phyloP scores from a whole-genome alignment of 2,329 filamentous ascomycete species.

The Decorospora gaudefroyi region DNA sequence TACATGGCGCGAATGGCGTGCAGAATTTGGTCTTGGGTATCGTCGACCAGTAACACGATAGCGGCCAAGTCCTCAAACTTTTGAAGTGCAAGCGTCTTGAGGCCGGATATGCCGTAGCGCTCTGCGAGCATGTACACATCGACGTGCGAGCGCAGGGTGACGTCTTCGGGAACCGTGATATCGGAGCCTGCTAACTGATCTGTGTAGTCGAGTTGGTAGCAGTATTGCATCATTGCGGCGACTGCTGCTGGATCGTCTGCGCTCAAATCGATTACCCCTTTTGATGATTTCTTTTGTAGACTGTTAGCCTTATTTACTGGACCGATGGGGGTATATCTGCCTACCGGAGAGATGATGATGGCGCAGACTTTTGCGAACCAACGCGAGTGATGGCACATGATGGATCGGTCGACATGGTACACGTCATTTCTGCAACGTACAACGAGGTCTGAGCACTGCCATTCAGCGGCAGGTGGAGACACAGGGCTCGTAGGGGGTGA shows the following conservation, averaged over 20 bases:
- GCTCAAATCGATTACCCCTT: slow-evolving; percentile 37
- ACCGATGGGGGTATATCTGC: neutral
- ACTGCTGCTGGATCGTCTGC: slow-evolving; percentile 39
- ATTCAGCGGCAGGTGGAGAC: slow-evolving; percentile 12
- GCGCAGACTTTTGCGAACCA: slow-evolving; percentile 41
- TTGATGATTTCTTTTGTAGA: slow-evolving; percentile 27
- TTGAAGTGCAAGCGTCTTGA: slow-evolving; percentile 31
- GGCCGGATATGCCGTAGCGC: slow-evolving; percentile 32
- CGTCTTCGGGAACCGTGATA: slow-evolving; percentile 24
- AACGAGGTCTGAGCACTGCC: slow-evolving; percentile 35
- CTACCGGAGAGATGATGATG: slow-evolving; percentile 28
- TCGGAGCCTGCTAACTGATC: slow-evolving; percentile 29
- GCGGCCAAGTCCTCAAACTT: slow-evolving; percentile 35
- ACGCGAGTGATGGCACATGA: slow-evolving; percentile 38
- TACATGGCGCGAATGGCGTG: slow-evolving; percentile 35
- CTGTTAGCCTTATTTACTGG: slow-evolving; percentile 13
- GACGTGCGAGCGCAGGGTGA: slow-evolving; percentile 33
- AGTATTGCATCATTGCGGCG: slow-evolving; percentile 43
- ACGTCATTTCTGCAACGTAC: slow-evolving; percentile 35
- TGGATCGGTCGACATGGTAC: slow-evolving; percentile 39
- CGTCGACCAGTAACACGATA: slow-evolving; percentile 26
- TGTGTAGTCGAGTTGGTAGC: slow-evolving; percentile 39
- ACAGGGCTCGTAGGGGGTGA: neutral
- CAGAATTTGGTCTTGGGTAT: slow-evolving; percentile 33
- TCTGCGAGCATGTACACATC: slow-evolving; percentile 39